These are phyloP conservation scores for Colletotrichum zoysiae DNA, from an alignment of 2,329 filamentous ascomycete genomes.

Conservation along the genomic window DNA sequence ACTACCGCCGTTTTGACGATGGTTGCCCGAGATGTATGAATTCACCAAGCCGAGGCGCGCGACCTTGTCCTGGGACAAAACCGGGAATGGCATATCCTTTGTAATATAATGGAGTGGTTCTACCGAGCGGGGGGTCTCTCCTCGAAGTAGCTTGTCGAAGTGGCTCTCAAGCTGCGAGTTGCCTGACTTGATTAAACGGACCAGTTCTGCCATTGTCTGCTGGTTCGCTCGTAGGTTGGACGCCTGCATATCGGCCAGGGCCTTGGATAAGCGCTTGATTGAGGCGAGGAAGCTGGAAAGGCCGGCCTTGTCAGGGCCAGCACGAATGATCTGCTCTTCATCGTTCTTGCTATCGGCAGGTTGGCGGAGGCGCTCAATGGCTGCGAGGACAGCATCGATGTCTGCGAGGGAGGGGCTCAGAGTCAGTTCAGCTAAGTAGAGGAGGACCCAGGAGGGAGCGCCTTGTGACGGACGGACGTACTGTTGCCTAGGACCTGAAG, in stretches of 20 bases:
- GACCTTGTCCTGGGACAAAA: constrained; percentile 80
- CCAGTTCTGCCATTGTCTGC: constrained; percentile 85
- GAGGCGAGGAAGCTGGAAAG: constrained; percentile 89
- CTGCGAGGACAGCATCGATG: constrained; percentile 85
- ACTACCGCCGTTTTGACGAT: constrained; percentile 58
- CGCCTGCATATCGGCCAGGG: constrained; percentile 84
- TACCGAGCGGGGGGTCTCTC: constrained; percentile 82
- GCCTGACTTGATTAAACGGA: constrained; percentile 80
- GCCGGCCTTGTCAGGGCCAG: constrained; percentile 86
- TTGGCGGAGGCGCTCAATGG: constrained; percentile 89
- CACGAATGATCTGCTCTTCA: constrained; percentile 91
- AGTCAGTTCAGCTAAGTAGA: constrained; percentile 41
- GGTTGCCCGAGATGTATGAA: constrained; percentile 76
- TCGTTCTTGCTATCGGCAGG: constrained; percentile 93
- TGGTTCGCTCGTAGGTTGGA: constrained; percentile 96
- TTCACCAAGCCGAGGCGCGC: constrained; percentile 85
- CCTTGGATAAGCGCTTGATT: constrained; percentile 87
- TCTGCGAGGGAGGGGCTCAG: constrained; percentile 61
- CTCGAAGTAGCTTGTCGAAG: constrained; percentile 81
- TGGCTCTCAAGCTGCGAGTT: constrained; percentile 86
- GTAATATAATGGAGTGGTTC: constrained; percentile 95
- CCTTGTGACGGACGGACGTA: constrained; percentile 54
- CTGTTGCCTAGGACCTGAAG: constrained; percentile 89
- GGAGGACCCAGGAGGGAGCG: not conserved
- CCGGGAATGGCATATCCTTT: constrained; percentile 87